Base-by-base conservation (phyloP, 257 asterid species). In the Striga asiatica region DNA sequence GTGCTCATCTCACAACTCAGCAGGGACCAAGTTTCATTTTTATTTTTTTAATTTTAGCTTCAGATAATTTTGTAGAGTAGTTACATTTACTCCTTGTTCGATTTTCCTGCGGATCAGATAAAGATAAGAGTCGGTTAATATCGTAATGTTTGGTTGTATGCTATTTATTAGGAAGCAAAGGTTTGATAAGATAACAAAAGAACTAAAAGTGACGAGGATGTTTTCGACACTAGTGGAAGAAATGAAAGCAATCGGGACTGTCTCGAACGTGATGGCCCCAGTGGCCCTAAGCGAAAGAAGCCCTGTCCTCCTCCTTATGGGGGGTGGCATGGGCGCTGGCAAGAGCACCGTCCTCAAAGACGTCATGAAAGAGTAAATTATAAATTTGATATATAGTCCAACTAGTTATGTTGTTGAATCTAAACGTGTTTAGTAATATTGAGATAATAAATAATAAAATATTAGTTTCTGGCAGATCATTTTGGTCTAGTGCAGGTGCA, bases 241-340 rank as follows among this genome's bases (percentile, higher is more conserved):
- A 81, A 69, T 92, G 86, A 88, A 69, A 69, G 95, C 88, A 4
- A 92, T 92, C 6, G 88, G 89, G 1, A 5, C 63, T 0, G n/a
- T 64, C 60, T 75, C 86, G 0, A 84, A 88, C 0, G 97, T 91
- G 49, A 92, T 88, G 95, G 91, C 69, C 4, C 95, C 97, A 0
- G 88, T 76, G 28, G 93, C 87, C 45, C 78, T 74, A 2, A 75
- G 81, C 38, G 74, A 88, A 41, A 65, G 98, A 47, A 67, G 95
- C 60, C 97, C 94, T 0, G 97, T 88, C 49, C 94, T 92, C 60
- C 91, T 92, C 67, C 78, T 92, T 5, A 88, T 88, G 94, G 97
- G 98, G 6, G 98, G 98, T 23, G 98, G 98, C 17, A 92, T 92
- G 98, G 98, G 98, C 6, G 98, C 97, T 0, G 98, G 98, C 62